Evolutionary conservation across 495 filamentous ascomycete species (phyloP).

Genomic region (Opeltia flavorubescens): DNA sequence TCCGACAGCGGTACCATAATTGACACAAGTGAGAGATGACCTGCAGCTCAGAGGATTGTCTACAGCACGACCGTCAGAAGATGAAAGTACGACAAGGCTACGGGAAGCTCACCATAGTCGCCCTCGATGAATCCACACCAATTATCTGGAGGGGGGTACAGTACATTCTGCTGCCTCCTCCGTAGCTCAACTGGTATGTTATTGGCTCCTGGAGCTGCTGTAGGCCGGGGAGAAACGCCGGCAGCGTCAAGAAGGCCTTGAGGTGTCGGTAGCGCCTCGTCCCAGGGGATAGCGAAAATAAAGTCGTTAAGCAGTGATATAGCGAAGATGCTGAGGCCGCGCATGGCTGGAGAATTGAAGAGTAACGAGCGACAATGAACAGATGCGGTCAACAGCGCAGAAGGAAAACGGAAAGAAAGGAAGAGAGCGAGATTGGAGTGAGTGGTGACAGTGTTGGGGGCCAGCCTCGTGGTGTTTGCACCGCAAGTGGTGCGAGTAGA

Average conservation of each 20-base stretch:
- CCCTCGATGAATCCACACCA: conserved; percentile 18
- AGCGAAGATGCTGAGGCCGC: not conserved
- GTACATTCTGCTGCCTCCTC: conserved; percentile 8
- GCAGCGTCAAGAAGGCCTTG: conserved; percentile 7
- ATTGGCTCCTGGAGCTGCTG: conserved; percentile 12
- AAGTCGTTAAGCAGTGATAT: not conserved
- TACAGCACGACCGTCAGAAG: not conserved
- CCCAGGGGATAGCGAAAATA: conserved; percentile 8
- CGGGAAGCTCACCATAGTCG: conserved; percentile 5
- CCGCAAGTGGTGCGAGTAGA: not conserved
- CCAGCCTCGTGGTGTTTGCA: not conserved
- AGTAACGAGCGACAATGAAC: not conserved
- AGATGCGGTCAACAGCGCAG: not conserved
- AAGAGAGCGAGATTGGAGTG: not conserved
- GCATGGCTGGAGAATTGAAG: not conserved
- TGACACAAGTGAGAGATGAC: conserved; percentile 11
- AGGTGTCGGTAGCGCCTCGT: conserved; percentile 10
- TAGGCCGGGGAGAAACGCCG: conserved; percentile 13
- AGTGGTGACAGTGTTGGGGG: not conserved
- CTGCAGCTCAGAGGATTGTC: conserved; percentile 12
- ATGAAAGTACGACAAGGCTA: not conserved
- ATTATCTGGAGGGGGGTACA: conserved; percentile 12
- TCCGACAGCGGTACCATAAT: conserved; percentile 10
- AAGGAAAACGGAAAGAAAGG: not conserved
- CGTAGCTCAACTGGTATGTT: conserved; percentile 12